These are phyloP conservation scores for Alternaria ventricosa DNA, from an alignment of 2,329 filamentous ascomycete species.

Conservation along the genomic window DNA sequence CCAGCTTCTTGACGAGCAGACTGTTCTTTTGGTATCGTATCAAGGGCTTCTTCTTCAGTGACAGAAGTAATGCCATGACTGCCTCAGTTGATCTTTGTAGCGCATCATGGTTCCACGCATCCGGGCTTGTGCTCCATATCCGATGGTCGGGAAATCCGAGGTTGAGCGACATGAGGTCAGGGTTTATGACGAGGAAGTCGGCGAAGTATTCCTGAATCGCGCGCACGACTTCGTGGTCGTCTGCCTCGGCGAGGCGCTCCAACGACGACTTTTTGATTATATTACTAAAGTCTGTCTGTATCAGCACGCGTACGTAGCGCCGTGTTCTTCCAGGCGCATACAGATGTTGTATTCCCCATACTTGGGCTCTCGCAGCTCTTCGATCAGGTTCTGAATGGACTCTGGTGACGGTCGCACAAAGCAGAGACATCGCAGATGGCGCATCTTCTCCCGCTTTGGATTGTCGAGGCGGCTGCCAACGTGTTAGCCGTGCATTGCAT, in stretches of 20 bases:
- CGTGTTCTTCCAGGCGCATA: slow-evolving; percentile 35
- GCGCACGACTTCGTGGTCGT: slow-evolving; percentile 96
- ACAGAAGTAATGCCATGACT: slow-evolving; percentile 79
- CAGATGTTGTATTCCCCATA: slow-evolving; percentile 97
- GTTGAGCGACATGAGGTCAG: slow-evolving; percentile 85
- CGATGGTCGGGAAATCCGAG: slow-evolving; percentile 74
- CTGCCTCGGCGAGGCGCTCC: slow-evolving; percentile 91
- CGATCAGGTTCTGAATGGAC: slow-evolving; percentile 90
- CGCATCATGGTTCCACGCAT: slow-evolving; percentile 89
- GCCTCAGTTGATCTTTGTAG: slow-evolving; percentile 88
- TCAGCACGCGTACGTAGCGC: slow-evolving; percentile 21
- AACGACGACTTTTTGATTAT: slow-evolving; percentile 95
- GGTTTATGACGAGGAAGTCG: slow-evolving; percentile 93
- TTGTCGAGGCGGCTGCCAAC: slow-evolving; percentile 77
- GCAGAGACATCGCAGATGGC: slow-evolving; percentile 90
- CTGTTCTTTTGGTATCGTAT: slow-evolving; percentile 95
- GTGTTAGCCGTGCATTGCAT: slow-evolving; percentile 27
- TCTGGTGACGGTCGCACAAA: slow-evolving; percentile 91
- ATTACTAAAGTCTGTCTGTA: slow-evolving; percentile 80
- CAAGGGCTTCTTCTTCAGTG: slow-evolving; percentile 94
- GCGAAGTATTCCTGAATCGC: slow-evolving; percentile 94
- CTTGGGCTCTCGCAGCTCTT: slow-evolving; percentile 93
- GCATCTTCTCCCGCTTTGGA: slow-evolving; percentile 90
- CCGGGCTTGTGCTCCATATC: slow-evolving; percentile 81
- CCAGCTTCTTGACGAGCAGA: slow-evolving; percentile 86